Evolutionary conservation across 345 rosid genomes (phyloP).

Genomic region (Dovyalis caffra): DNA sequence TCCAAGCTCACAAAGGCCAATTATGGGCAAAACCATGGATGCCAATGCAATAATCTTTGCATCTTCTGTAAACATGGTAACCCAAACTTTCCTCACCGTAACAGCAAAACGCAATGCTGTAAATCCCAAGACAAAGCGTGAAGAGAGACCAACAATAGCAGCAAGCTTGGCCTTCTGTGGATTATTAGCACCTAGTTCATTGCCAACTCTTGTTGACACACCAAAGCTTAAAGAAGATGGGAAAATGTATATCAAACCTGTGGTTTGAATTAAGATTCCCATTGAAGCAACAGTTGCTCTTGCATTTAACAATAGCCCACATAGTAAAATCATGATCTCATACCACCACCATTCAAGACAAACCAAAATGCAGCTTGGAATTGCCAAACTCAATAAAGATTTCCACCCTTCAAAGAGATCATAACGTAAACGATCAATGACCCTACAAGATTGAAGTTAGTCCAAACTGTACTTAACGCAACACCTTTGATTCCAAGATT

Average conservation of each 20-base stretch:
- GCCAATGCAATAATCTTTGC: constrained; percentile 25
- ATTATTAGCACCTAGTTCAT: constrained; percentile 26
- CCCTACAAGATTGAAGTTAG: constrained; percentile 36
- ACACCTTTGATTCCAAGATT: constrained; percentile 45
- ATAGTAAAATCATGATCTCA: constrained; percentile 47
- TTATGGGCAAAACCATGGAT: constrained; percentile 29
- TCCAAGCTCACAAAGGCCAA: constrained; percentile 30
- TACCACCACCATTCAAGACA: constrained; percentile 64
- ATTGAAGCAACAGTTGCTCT: constrained; percentile 43
- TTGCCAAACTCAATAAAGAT: constrained; percentile 32
- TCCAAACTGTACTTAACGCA: constrained; percentile 36
- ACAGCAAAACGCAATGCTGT: constrained; percentile 24
- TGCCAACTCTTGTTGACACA: constrained; percentile 50
- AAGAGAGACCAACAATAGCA: constrained; percentile 14
- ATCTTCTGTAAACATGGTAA: constrained; percentile 23
- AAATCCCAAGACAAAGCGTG: constrained; percentile 20
- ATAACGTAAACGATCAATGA: constrained; percentile 32
- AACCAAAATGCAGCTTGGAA: constrained; percentile 47
- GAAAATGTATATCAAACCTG: constrained; percentile 45
- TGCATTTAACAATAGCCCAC: constrained; percentile 43
- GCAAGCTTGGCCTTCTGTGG: constrained; percentile 21
- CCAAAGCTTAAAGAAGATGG: constrained; percentile 47
- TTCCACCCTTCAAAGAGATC: constrained; percentile 36
- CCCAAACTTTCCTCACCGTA: constrained; percentile 25
- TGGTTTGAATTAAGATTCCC: constrained; percentile 51